Evolutionary conservation across 2,329 filamentous ascomycete species (phyloP).

Genomic region (Emericellopsis atlantica): DNA sequence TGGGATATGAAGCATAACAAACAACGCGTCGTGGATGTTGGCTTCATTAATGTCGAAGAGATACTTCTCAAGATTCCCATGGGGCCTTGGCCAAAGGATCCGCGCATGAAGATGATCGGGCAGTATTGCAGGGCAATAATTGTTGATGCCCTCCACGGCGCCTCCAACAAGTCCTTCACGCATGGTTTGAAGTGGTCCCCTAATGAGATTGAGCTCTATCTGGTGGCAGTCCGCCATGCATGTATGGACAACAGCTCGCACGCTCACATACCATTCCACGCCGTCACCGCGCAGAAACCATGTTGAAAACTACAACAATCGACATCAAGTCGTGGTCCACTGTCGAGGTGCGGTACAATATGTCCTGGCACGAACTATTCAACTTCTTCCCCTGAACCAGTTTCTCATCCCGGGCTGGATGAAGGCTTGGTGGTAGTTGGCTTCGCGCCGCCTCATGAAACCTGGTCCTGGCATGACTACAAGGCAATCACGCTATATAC

Average conservation of each 20-base stretch:
- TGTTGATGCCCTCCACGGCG: conserved; percentile 16
- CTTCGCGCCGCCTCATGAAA: no score
- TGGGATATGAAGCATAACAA: conserved; percentile 14
- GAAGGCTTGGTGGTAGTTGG: no score
- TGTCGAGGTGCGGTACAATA: no score
- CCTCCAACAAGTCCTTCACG: conserved; percentile 20
- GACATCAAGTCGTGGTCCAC: no score
- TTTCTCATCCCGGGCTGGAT: no score
- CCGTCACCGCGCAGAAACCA: no score
- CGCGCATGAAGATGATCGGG: conserved; percentile 29
- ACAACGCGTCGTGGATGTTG: conserved; percentile 16
- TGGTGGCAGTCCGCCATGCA: conserved; percentile 13
- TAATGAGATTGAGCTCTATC: conserved; percentile 18
- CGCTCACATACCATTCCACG: no score
- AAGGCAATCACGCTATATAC: no score
- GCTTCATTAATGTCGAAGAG: conserved; percentile 25
- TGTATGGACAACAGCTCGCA: neutral
- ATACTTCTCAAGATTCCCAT: conserved; percentile 29
- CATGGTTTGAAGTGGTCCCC: conserved; percentile 17
- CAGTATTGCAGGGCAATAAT: conserved; percentile 16
- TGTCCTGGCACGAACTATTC: no score
- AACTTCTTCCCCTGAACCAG: no score
- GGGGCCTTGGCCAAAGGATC: conserved; percentile 32
- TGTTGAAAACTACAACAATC: no score
- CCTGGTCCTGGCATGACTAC: no score